A percentile compares a stretch with the other conserved stretches of the same genome.
phyloP scores from a whole-genome alignment of 139 green algal species.

The Chlorella vulgaris region DNA sequence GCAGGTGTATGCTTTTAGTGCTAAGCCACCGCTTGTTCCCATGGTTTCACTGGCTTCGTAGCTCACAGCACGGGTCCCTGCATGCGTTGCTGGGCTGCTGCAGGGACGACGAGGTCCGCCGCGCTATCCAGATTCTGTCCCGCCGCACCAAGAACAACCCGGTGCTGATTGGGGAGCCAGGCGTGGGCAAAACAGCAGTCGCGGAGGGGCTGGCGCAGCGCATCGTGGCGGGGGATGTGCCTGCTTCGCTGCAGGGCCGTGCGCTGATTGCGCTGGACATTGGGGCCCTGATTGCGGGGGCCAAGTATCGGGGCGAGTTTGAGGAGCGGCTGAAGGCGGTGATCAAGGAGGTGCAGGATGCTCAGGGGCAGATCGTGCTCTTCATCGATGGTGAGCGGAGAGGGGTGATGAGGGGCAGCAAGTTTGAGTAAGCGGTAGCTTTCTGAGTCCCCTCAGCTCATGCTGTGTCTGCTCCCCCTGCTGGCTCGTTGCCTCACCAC shows the following conservation, averaged over 20 bases:
- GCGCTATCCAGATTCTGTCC: conserved; percentile 87
- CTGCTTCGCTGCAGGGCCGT: conserved; percentile 80
- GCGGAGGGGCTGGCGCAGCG: conserved; percentile 96
- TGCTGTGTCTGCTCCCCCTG: no score
- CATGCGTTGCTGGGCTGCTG: conserved; percentile 1
- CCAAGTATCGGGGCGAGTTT: conserved; percentile 99
- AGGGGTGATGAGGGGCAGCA: not conserved
- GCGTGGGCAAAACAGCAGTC: conserved; percentile 89
- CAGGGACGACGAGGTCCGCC: conserved; percentile 66
- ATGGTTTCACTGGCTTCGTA: not conserved
- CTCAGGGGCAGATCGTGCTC: conserved; percentile 84
- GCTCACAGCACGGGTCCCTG: not conserved
- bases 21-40: not conserved
- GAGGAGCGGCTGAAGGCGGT: conserved; percentile 97
- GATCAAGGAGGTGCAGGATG: conserved; percentile 91
- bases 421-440: not conserved
- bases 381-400: conserved; percentile 27
- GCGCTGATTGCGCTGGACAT: conserved; percentile 95
- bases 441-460: no score
- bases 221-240: conserved; percentile 95
- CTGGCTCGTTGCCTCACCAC: no score
- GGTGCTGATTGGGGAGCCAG: conserved; percentile 93
- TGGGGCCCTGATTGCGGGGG: conserved; percentile 93
- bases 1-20: no score
- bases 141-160: conserved; percentile 99